Evolutionary conservation across 192 early-diverging fungal species (phyloP).

Genomic region (Coemansia sp.): DNA sequence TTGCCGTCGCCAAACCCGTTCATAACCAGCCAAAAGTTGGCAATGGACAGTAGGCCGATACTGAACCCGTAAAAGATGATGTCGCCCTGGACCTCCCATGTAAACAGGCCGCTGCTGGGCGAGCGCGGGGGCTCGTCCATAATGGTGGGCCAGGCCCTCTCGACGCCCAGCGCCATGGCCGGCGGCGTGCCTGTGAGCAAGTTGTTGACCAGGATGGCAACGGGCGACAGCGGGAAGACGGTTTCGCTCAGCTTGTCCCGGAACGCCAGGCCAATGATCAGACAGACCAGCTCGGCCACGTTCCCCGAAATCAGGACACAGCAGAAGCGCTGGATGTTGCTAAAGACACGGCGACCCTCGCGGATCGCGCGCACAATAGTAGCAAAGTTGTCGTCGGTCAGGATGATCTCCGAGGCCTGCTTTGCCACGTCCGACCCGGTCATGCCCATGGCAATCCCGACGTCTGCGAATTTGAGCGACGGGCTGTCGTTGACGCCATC

Average conservation of each 20-base stretch:
- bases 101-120: conserved; percentile 59
- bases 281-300: conserved; percentile 66
- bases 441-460: conserved; percentile 68
- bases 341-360: conserved; percentile 76
- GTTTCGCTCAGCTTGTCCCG: conserved; percentile 52
- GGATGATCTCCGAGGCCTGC: conserved; percentile 83
- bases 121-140: conserved; percentile 70
- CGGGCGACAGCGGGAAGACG: conserved; percentile 71
- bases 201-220: conserved; percentile 77
- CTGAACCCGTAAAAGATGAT: conserved; percentile 61
- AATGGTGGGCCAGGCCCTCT: conserved; percentile 55
- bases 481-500: conserved; percentile 82
- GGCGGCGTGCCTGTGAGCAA: conserved; percentile 74
- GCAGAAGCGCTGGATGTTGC: conserved; percentile 69
- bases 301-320: conserved; percentile 70
- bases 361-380: conserved; percentile 71
- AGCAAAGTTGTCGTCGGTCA: conserved; percentile 76
- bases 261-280: conserved; percentile 70
- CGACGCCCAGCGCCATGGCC: conserved; percentile 71
- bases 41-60: conserved; percentile 60
- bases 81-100: conserved; percentile 59
- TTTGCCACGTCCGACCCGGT: conserved; percentile 71
- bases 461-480: conserved; percentile 68
- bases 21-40: conserved; percentile 59
- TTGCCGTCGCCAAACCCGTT: conserved; percentile 57